Base-by-base conservation (phyloP, 73 alveolate genomes). In the Paramecium pentaurelia region DNA sequence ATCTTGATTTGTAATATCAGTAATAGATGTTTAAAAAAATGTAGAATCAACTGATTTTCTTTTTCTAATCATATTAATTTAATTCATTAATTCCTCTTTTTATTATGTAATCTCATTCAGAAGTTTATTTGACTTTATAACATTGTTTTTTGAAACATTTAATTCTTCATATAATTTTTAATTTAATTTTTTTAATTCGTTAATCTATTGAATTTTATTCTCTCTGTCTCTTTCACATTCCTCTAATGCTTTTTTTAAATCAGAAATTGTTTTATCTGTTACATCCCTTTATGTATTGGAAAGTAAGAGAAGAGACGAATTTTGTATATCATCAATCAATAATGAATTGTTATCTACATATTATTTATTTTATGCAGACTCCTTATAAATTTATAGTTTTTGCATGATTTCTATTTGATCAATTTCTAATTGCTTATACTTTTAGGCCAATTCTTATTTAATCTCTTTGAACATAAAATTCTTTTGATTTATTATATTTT, bases 121-220 rank as follows among this genome's bases (percentile, higher is more conserved):
- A 14, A 64, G 28, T 12, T 64, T 64, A 32, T 28, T 34, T 32
- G 45, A 64, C 28, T 64, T 64, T 12, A 64, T 28, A 8, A 32
- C 11, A 25, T 25, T 64, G 28, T 27, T 64, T 64, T 28, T 64
- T 64, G 54, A 3, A 32, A 64, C 49, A 32, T 28, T 34, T 64
- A 64, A 34, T 18, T 64, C 84, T 12, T 64, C 84, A 3, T 64
- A 34, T 34, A 64, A 64, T 64, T 64, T 64, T 64, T 64, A 64
- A 64, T 64, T 64, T 64, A 25, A 64, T 64, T 64, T 64, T 64
- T 64, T 64, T 64, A 64, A 64, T 32, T 64, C 84, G 84, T 64
- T 64, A 64, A 64, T 64, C 30, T 32, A 32, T 64, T 64, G 28
- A 64, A 64, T 64, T 64, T 64, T 64, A 32, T 64, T 28, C 42